Conservation (phyloP, 116 monocot species). For the Cymodocea nodosa region DNA sequence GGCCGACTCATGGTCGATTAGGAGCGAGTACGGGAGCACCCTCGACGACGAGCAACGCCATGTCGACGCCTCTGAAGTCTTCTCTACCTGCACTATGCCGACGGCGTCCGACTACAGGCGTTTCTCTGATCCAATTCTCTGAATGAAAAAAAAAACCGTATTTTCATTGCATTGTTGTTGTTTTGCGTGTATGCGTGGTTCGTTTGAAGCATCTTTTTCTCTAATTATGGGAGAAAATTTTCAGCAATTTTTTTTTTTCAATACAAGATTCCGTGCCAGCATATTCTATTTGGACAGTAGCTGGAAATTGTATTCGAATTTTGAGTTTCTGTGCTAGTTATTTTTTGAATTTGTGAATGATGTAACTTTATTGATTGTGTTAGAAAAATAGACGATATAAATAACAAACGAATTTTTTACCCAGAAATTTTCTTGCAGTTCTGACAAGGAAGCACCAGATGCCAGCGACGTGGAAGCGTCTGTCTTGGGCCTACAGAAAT, state of each 20-base stretch:
- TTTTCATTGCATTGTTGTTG: background rate
- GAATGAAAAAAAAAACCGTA: background rate
- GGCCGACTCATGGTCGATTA: constrained; percentile 98
- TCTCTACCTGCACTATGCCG: constrained; percentile 40
- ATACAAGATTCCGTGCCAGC: too few species aligned
- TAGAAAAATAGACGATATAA: too few species aligned
- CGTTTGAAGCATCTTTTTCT: too few species aligned
- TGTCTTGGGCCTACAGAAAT: constrained; percentile 75
- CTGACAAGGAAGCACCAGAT: constrained; percentile 86
- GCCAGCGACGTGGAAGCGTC: constrained; percentile 78
- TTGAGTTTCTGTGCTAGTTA: too few species aligned
- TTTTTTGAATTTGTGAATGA: background rate
- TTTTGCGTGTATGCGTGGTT: too few species aligned
- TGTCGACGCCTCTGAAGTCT: constrained; percentile 67
- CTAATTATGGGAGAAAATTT: too few species aligned
- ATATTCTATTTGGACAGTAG: too few species aligned
- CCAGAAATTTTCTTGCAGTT: constrained; percentile 26
- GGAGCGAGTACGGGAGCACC: constrained; percentile 93
- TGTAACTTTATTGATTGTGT: background rate
- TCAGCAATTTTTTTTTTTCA: too few species aligned
- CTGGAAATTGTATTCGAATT: too few species aligned
- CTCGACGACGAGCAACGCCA: constrained; percentile 94
- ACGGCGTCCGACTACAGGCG: constrained; percentile 90
- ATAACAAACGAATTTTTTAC: background rate
- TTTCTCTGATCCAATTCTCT: background rate